A percentile compares a stretch with the other conserved stretches of the same genome.
These are phyloP conservation scores for Daedaleopsis sinensis DNA, from an alignment of 768 basidiomycete species.

Conservation along the genomic window DNA sequence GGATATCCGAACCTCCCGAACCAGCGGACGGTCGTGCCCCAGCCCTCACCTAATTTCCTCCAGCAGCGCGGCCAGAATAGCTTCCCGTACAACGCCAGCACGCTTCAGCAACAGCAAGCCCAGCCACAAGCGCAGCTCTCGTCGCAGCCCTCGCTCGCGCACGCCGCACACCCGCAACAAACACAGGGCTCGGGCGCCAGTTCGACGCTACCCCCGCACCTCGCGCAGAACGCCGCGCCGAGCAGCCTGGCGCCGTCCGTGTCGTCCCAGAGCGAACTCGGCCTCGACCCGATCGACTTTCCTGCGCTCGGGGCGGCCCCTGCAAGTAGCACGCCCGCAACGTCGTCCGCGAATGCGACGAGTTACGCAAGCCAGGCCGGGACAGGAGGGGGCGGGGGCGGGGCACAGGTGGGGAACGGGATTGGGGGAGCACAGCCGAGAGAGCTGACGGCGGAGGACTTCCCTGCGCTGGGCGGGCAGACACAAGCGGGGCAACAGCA, in stretches of 20 bases:
- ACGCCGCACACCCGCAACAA: slow-evolving; percentile 42
- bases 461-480: slow-evolving; percentile 82
- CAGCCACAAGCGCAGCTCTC: slow-evolving; percentile 33
- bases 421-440: slow-evolving; percentile 47
- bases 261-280: slow-evolving; percentile 73
- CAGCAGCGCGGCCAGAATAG: slow-evolving; percentile 58
- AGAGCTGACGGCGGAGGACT: slow-evolving; percentile 87
- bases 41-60: slow-evolving; percentile 64
- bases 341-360: slow-evolving; percentile 47
- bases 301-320: slow-evolving; percentile 79
- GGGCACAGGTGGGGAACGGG: slow-evolving; percentile 38
- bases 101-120: slow-evolving; percentile 55
- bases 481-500: slow-evolving; percentile 46
- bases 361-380: slow-evolving; percentile 87
- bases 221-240: slow-evolving; percentile 52
- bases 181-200: slow-evolving; percentile 53
- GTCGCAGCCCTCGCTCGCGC: slow-evolving; percentile 28
- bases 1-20: slow-evolving; percentile 61
- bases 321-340: slow-evolving; percentile 43
- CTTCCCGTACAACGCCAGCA: slow-evolving; percentile 66
- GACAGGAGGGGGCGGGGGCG: slow-evolving; percentile 45
- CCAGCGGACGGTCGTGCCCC: slow-evolving; percentile 64
- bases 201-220: slow-evolving; percentile 57
- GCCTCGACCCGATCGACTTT: slow-evolving; percentile 85
- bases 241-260: slow-evolving; percentile 51